Conservation (phyloP, 495 filamentous ascomycete genomes). For the Aspergillus olivimuriae region DNA sequence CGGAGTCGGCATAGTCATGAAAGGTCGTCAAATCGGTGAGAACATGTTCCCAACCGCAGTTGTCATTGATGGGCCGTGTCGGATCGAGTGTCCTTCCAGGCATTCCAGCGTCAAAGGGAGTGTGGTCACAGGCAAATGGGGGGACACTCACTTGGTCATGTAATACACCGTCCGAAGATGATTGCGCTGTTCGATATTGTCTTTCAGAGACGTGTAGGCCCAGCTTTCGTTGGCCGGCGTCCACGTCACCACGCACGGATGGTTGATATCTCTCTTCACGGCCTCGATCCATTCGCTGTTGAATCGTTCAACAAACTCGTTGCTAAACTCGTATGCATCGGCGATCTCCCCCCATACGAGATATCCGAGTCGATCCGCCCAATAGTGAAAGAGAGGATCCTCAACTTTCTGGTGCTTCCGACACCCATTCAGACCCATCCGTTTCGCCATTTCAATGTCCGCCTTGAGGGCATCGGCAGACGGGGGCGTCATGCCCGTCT, state of each 20-base stretch:
- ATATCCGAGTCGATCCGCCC: slow-evolving; percentile 35
- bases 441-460: slow-evolving; percentile 28
- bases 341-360: slow-evolving; percentile 38
- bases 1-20: slow-evolving; percentile 52
- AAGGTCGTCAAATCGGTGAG: slow-evolving; percentile 52
- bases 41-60: slow-evolving; percentile 60
- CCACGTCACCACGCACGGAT: slow-evolving; percentile 55
- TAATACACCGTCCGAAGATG: slow-evolving; percentile 54
- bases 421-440: slow-evolving; percentile 31
- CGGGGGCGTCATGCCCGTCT: slow-evolving; percentile 33
- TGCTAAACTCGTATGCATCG: slow-evolving; percentile 43
- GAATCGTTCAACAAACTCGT: slow-evolving; percentile 46
- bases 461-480: slow-evolving; percentile 24
- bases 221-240: slow-evolving; percentile 58
- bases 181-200: slow-evolving; percentile 47
- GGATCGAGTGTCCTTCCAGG: slow-evolving; percentile 50
- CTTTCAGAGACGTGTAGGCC: slow-evolving; percentile 47
- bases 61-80: slow-evolving; percentile 55
- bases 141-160: slow-evolving; percentile 45
- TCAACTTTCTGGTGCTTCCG: slow-evolving; percentile 40
- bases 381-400: slow-evolving; percentile 31
- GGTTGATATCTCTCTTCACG: slow-evolving; percentile 52
- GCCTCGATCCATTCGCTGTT: slow-evolving; percentile 50
- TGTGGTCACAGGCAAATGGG: not conserved
- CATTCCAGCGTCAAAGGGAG: no score